Evolutionary conservation across 75 land plant genomes (phyloP), one percentile per base, ranked within the genome.

Genomic region (Azolla pinnata): DNA sequence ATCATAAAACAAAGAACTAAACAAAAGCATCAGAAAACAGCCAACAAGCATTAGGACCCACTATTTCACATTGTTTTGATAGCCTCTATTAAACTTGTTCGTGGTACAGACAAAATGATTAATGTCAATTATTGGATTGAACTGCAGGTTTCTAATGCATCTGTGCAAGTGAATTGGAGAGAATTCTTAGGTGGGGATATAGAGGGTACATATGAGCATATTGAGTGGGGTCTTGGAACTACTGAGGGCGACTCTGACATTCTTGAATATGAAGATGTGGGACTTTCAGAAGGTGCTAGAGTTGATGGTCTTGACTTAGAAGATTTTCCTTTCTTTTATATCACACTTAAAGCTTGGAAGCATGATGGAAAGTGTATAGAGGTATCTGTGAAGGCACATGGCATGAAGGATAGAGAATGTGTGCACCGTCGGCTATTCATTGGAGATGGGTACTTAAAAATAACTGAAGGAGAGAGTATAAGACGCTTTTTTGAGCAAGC

Each of bases 401-500:
- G 87, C 29, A 63, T 95, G 53, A 83, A 81, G 48, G 99, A 97
- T 2, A 82, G 76, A 64, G 70, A 76, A 55, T 95, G 99, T 76
- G 99, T 95, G 16, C 99, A 95, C 78, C 75, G 91, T 47, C 75
- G 97, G 61, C 88, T 95, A 40, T 61, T 86, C 44, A 86, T 95
- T 44, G 99, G 99, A 12, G 99, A 95, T 77, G 99, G 99, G 2
- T 79, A 27, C 83, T 91, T 95, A 5, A 75, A 83, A 18, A 95
- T 95, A 14, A 86, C 87, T 10, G 79, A 81, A 58, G 99, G 99
- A 4, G 96, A 83, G 67, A 86, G 83, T 59, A 95, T 95, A 23
- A 82, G 79, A 68, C 73, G 77, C 52, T 95, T 95, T 66, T 95
- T 95, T 81, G 99, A 95, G 64, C 91, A 91, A 71, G 99, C 99